Evolutionary conservation across 2,329 filamentous ascomycete species (phyloP).

Genomic region (Alternaria viburni): DNA sequence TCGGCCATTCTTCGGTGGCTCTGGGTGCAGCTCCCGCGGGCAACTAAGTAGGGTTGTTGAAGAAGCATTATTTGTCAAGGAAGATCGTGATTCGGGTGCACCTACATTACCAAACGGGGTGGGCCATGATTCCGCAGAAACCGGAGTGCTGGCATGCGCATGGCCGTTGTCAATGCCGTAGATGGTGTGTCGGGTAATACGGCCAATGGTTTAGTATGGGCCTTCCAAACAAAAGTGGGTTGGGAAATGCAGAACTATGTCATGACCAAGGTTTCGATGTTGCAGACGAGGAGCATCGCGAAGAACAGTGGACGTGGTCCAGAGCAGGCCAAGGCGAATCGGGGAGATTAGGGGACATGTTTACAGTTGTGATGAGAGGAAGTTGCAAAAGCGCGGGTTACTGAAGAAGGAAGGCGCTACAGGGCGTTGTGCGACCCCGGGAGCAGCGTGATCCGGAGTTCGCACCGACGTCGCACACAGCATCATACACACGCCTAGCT

Average conservation of each 20-base stretch:
- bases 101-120: not conserved
- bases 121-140: not conserved
- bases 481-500: not conserved
- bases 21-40: conserved; percentile 14
- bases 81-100: conserved; percentile 14
- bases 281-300: not conserved
- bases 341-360: not conserved
- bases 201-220: conserved; percentile 4
- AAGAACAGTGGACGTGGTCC: not conserved
- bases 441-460: conserved; percentile 17
- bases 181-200: conserved; percentile 5
- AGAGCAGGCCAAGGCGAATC: not conserved
- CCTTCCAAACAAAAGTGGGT: conserved; percentile 11
- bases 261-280: conserved; percentile 9
- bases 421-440: conserved; percentile 6
- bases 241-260: conserved; percentile 13
- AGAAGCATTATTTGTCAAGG: conserved; percentile 22
- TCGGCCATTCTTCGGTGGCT: conserved; percentile 42
- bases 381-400: conserved; percentile 4
- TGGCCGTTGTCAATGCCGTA: not conserved
- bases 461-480: conserved; percentile 10
- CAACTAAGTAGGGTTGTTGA: conserved; percentile 6
- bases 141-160: not conserved
- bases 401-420: conserved; percentile 21
- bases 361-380: not conserved